Percentiles rank a stretch among this genome's conserved stretches.
Conservation (phyloP, 176 grass and related monocot genomes). For the Oryza meridionalis region DNA sequence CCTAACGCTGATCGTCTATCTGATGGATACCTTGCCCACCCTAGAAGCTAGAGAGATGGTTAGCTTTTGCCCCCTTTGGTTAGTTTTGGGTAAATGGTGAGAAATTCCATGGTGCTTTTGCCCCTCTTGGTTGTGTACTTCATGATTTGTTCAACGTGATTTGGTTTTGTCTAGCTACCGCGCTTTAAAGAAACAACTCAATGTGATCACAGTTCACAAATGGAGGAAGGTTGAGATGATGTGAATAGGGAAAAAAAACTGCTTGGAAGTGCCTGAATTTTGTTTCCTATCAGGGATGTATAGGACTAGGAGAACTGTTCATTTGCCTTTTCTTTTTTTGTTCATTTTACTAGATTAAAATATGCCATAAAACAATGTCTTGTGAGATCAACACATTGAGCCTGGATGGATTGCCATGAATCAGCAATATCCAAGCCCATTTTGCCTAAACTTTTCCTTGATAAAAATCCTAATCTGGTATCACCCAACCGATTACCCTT, state of each 20-base stretch:
- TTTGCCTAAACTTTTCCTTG: background rate
- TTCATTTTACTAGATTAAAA: background rate
- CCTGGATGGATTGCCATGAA: background rate
- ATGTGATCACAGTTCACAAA: too few species aligned
- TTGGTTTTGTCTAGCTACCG: background rate
- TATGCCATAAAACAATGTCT: background rate
- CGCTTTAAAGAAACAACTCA: background rate
- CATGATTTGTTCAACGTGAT: background rate
- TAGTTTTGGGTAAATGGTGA: background rate
- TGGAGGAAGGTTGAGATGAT: background rate
- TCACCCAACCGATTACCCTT: background rate
- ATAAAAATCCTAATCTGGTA: background rate
- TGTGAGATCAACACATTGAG: background rate
- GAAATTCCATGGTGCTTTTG: background rate
- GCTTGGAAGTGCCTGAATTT: background rate
- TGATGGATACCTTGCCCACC: slow-evolving; percentile 10
- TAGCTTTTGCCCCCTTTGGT: slow-evolving; percentile 8
- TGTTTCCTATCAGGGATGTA: background rate
- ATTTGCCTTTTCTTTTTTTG: background rate
- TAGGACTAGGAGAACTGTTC: background rate
- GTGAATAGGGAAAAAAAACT: background rate
- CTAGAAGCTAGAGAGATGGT: background rate
- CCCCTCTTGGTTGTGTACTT: background rate
- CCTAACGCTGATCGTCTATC: background rate
- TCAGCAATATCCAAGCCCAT: background rate